Conservation (phyloP, 1,284 basidiomycete species). For the Boletus semigastroideus region DNA sequence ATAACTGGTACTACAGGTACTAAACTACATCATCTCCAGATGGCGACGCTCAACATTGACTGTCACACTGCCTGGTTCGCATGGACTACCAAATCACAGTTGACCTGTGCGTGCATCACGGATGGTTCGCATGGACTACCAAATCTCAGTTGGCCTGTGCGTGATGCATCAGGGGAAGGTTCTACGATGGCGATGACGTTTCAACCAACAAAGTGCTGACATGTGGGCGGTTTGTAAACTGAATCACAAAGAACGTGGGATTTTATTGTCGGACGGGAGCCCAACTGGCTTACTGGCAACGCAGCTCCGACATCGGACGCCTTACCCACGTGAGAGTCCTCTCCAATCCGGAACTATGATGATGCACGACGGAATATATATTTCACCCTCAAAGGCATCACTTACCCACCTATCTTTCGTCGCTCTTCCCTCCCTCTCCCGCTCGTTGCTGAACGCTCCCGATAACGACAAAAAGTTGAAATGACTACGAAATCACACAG, state of each 20-base stretch:
- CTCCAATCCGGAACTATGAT: not conserved
- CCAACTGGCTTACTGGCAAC: not conserved
- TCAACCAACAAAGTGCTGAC: not conserved
- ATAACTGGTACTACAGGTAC: too few relatives aligned
- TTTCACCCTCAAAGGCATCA: not conserved
- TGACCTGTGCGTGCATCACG: too few relatives aligned
- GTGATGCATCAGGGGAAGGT: too few relatives aligned
- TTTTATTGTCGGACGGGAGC: not conserved
- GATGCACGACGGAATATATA: not conserved
- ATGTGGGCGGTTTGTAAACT: slow-evolving; percentile 4
- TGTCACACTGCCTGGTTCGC: too few relatives aligned
- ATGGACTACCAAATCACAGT: too few relatives aligned
- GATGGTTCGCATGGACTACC: too few relatives aligned
- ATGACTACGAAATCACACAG: slow-evolving; percentile 8
- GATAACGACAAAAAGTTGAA: not conserved
- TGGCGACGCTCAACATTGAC: too few relatives aligned
- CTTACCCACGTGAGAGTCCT: not conserved
- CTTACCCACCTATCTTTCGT: too few relatives aligned
- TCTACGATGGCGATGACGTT: too few relatives aligned
- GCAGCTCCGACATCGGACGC: slow-evolving; percentile 2
- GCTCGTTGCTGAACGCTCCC: too few relatives aligned
- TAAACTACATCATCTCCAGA: too few relatives aligned
- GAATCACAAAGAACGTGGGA: not conserved
- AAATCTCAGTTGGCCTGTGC: too few relatives aligned
- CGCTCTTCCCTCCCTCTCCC: not conserved